Evolutionary conservation across 2,329 filamentous ascomycete genomes (phyloP).

Genomic region (Aphanocladium album): DNA sequence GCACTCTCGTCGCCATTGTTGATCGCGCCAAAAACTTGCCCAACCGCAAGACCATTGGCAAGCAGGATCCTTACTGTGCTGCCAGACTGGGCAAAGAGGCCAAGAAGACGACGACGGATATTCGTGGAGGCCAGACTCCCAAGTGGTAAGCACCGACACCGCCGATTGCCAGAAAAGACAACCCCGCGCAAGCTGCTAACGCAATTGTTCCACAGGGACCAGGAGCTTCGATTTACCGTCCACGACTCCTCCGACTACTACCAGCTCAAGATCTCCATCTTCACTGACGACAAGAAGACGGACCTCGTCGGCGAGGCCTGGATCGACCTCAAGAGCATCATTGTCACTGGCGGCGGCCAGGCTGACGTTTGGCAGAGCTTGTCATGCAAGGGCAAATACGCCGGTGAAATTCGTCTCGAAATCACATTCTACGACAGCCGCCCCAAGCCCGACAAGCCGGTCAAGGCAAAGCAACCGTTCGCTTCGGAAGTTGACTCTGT

Average conservation of each 20-base stretch:
- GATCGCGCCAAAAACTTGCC: conserved; percentile 96
- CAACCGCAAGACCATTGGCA: conserved; percentile 94
- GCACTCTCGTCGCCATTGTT: conserved; percentile 85
- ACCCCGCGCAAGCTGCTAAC: conserved; percentile 14
- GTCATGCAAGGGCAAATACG: conserved; percentile 88
- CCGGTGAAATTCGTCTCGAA: conserved; percentile 89
- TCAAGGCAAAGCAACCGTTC: conserved; percentile 46
- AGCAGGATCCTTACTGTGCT: conserved; percentile 97
- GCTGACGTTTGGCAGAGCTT: conserved; percentile 88
- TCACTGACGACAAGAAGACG: conserved; percentile 97
- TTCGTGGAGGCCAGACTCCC: conserved; percentile 90
- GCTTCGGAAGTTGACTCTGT: conserved; percentile 29
- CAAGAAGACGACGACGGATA: conserved; percentile 92
- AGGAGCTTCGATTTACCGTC: conserved; percentile 91
- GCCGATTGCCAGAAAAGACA: neutral
- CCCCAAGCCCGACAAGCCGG: conserved; percentile 70
- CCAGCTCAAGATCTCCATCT: conserved; percentile 89
- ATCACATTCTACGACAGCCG: conserved; percentile 93
- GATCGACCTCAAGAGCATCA: conserved; percentile 75
- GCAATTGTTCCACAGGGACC: conserved; percentile 63
- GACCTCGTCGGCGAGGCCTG: conserved; percentile 94
- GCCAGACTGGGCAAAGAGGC: conserved; percentile 92
- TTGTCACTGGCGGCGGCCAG: conserved; percentile 85
- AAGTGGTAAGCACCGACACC: conserved; percentile 61
- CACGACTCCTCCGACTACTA: conserved; percentile 97